Base-by-base conservation (phyloP, 306 rosid species). In the Argentina anserina region DNA sequence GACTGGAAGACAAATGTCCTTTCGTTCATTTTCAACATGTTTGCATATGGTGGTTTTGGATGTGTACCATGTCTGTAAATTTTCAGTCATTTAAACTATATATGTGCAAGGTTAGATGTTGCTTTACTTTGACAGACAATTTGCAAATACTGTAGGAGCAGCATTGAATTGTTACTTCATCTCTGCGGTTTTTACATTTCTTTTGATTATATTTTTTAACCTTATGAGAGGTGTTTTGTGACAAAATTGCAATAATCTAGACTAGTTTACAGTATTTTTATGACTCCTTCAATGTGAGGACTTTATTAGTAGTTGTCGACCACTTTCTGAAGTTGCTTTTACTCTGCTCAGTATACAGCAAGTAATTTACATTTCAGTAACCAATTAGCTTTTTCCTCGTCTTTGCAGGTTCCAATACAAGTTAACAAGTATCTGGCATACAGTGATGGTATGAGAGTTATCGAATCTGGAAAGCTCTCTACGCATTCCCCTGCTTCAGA, bases 371-470 rank as follows among this genome's bases (percentile, higher is more conserved):
- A 8, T 53, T 64, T 26, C 41, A 41, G 45, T 37, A 4, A 50
- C 61, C 33, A 33, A 62, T 34, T 42, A 9, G 26, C 56, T 31
- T 67, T 42, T 55, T 20, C 61, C 33, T 72, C 31, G 40, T 74
- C 29, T 72, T 61, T 71, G 80, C 80, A 94, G 99, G 99, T 91
- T 60, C 99, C 99, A 0, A 91, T 94, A 75, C 99, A 94, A 87
- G 99, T 94, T 69, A 90, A 90, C 89, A 94, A 91, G 82, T 78
- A 80, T 73, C 85, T 94, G 83, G 96, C 91, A 62, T 90, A 81
- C 77, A 91, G 96, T 75, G 99, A 94, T 75, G 99, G 99, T 50
- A 94, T 94, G 99, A 83, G 83, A 82, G 87, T 94, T 29, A 77
- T 94, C 46, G 99, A 94, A 79, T 85, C 97, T 60, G 96, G 91